These are phyloP conservation scores for Sporothrix globosa DNA, from an alignment of 2,329 filamentous ascomycete genomes.

Conservation along the genomic window DNA sequence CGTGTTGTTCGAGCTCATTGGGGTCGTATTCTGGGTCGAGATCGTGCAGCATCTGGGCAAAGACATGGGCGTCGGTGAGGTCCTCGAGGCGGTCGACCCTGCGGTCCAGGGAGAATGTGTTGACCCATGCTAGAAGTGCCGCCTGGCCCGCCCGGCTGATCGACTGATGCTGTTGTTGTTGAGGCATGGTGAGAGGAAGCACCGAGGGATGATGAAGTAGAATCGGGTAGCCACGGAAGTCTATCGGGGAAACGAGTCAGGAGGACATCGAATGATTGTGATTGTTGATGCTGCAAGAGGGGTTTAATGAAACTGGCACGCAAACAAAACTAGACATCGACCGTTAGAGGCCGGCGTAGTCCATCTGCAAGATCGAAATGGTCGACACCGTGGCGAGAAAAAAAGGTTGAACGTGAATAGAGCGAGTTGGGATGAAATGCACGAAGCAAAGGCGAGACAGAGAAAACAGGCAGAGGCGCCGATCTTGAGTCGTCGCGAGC, in stretches of 20 bases:
- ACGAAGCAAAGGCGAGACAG: background rate
- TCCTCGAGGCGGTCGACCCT: conserved; percentile 56
- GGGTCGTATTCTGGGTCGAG: conserved; percentile 61
- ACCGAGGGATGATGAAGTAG: background rate
- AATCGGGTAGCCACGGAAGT: background rate
- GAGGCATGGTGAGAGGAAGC: background rate
- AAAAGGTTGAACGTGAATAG: background rate
- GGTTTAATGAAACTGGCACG: background rate
- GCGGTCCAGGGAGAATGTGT: conserved; percentile 51
- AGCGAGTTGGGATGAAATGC: background rate
- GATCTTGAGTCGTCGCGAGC: background rate
- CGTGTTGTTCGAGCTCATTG: conserved; percentile 55
- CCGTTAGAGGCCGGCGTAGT: conserved; percentile 4
- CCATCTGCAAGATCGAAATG: conserved; percentile 5
- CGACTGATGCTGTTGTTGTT: conserved; percentile 38
- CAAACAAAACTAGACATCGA: background rate
- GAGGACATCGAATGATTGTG: background rate
- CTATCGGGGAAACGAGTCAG: background rate
- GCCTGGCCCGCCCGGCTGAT: conserved; percentile 53
- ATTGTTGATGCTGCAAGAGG: background rate
- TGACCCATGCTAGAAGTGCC: conserved; percentile 62
- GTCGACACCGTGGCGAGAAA: background rate
- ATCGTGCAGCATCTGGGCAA: conserved; percentile 61
- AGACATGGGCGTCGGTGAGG: conserved; percentile 57
- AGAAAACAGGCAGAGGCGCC: background rate